Evolutionary conservation across 352 stramenopile species (phyloP).

Genomic region (Phytophthora rubi): DNA sequence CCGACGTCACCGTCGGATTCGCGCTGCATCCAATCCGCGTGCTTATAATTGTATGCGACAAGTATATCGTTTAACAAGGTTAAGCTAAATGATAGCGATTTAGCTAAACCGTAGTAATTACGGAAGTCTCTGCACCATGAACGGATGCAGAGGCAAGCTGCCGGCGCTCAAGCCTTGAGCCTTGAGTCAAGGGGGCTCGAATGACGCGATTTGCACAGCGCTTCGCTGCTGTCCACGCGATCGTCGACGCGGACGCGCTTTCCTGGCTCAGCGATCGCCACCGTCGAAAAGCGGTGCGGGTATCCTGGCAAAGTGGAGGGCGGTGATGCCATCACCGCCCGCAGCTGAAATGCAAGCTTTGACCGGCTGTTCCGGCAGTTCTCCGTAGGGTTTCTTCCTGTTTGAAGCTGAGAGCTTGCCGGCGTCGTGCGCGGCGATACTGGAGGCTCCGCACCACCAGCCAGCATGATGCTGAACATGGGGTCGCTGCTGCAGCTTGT

Average conservation of each 20-base stretch:
- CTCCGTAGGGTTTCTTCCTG: conserved; percentile 9
- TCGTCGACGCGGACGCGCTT: conserved; percentile 17
- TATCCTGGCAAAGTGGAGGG: background rate
- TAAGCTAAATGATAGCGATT: background rate
- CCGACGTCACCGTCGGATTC: conserved; percentile 22
- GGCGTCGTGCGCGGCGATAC: background rate
- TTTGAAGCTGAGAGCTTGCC: background rate
- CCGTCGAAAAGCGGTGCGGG: conserved; percentile 19
- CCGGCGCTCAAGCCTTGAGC: too few species aligned
- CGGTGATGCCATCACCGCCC: background rate
- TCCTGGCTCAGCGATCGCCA: conserved; percentile 33
- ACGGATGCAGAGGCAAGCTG: conserved; percentile 3
- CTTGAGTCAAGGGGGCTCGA: conserved; percentile 4
- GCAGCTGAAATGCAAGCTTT: conserved; percentile 25
- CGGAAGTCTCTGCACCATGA: conserved; percentile 4
- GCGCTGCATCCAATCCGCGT: conserved; percentile 25
- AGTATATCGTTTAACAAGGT: conserved; percentile 27
- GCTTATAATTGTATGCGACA: conserved; percentile 25
- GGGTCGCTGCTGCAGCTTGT: background rate
- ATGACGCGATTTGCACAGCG: conserved; percentile 35
- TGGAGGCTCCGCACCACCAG: conserved; percentile 7
- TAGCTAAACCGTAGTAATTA: background rate
- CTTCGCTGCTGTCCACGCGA: conserved; percentile 30
- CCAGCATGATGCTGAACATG: background rate
- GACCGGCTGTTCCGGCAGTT: conserved; percentile 2